Base-by-base conservation (phyloP, 306 rosid genomes). In the Neltuma alba region DNA sequence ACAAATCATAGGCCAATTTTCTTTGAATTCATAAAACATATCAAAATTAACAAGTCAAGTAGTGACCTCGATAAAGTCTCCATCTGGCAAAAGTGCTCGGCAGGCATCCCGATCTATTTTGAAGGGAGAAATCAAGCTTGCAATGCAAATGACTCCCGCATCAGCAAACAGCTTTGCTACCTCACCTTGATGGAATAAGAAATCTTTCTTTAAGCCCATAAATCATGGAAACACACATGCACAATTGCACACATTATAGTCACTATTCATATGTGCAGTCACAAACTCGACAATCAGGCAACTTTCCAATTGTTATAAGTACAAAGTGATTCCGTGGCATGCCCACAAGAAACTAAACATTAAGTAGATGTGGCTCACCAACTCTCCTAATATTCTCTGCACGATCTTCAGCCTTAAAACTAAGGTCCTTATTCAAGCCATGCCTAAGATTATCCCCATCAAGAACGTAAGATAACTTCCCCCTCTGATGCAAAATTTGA, bases 381-480 rank as follows among this genome's bases (percentile, higher is more conserved):
- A 92, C 83, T 75, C 97, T 83, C 72, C 97, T 79, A 38, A 92
- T 88, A 80, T 92, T 92, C 81, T 92, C 97, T 31, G 85, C 86
- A 79, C 97, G 97, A 82, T 92, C 97, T 70, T 84, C 91, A 15
- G 92, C 81, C 44, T 83, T 82, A 69, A 92, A 92, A 86, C 91
- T 72, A 73, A 92, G 97, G 80, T 90, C 91, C 80, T 83, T 82
- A 65, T 87, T 90, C 52, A 92, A 84, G 80, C 97, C 97, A 82
- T 92, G 97, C 81, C 97, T 85, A 27, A 92, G 79, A 78, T 92
- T 92, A 85, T 92, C 97, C 71, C 97, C 97, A 74, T 92, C 97
- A 81, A 92, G 97, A 68, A 88, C 76, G 57, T 92, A 90, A 82
- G 90, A 76, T 66, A 90, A 79, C 75, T 87, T 92, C 50, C 92